Base-by-base conservation (phyloP, 2,329 filamentous ascomycete species). In the Fusarium pseudonygamai region DNA sequence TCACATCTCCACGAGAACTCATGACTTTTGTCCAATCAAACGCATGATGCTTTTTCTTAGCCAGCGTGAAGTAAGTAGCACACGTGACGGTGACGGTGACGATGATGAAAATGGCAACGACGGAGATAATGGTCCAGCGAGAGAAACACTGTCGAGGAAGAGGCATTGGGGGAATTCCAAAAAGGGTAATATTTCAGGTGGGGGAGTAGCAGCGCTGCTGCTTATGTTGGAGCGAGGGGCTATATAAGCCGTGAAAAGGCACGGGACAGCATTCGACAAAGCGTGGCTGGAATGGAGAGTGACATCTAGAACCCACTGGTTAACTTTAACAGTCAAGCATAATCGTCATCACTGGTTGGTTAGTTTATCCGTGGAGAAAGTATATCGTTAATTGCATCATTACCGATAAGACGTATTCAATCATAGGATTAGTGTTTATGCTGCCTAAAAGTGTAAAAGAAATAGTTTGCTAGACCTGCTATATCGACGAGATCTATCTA, bases 1-100 rank as follows among this genome's bases (percentile, higher is more conserved):
- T 22, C 1, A 43, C n/a, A 32, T 77, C 75, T 2, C 73, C 75
- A 3, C 53, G 59, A 26, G 49, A 13, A 13, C 24, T 74, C 20
- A 34, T 45, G 15, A 76, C 56, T 15, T 28, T 43, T 7, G 36
- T 34, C 73, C 73, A 76, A n/a, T 75, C 68, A 13, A 74, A 71
- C 1, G 37, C 36, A 43, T 72, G 37, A n/a, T 32, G 56, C 5
- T 32, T 11, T 24, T 32, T 60, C 20, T 34, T 63, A 5, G 34
- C n/a, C 45, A 62, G n/a, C 2, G 59, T 49, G 22, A 71, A 74
- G 9, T 74, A 73, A 0, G 68, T 58, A 34, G 45, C 64, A 5
- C 71, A 67, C 5, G 40, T 49, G 1, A 71, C 42, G 6, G 42
- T 55, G 22, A 69, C 20, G 6, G 43, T 36, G 0, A 73, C 26